phyloP scores from a whole-genome alignment of 108 stramenopile species.

The Pseudonitzschia multiseries region DNA sequence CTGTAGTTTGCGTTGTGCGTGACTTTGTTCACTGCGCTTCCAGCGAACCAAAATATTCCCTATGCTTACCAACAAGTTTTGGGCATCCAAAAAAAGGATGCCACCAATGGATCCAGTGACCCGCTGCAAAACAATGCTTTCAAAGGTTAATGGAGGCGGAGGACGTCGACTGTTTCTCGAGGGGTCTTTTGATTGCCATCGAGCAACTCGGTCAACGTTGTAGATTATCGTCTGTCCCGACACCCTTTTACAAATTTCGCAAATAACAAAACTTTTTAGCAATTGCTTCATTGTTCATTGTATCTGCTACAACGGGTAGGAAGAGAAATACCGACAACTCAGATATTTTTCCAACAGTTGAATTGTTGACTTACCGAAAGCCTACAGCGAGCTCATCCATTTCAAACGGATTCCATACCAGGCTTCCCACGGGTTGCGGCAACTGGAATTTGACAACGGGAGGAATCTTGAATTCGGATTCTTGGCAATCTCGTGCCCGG shows the following conservation, averaged over 20 bases:
- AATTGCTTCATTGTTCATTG: too few relatives aligned
- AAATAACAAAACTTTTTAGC: not conserved
- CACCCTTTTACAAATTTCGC: not conserved
- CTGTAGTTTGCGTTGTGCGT: not conserved
- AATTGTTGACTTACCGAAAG: conserved; percentile 12
- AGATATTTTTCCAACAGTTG: not conserved
- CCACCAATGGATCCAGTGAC: conserved; percentile 17
- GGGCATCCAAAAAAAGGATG: conserved; percentile 19
- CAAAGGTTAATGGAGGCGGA: not conserved
- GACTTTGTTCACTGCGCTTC: not conserved
- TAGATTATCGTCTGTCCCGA: conserved; percentile 20
- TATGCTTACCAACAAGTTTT: conserved; percentile 18
- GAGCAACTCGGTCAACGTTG: conserved; percentile 22
- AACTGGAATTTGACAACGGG: conserved; percentile 30
- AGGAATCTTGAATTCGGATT: conserved; percentile 15
- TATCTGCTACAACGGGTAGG: not conserved
- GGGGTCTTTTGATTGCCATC: conserved; percentile 24
- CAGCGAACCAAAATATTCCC: conserved; percentile 22
- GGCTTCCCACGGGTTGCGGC: conserved; percentile 18
- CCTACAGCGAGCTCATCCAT: conserved; percentile 41
- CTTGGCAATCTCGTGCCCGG: conserved; percentile 5
- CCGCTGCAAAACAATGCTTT: conserved; percentile 9
- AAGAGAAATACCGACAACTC: not conserved
- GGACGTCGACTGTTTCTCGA: not conserved
- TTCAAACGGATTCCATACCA: conserved; percentile 44